Evolutionary conservation across 1,284 basidiomycete species (phyloP), one percentile per base, ranked within the genome.

Genomic region (Ganoderma lucidum): DNA sequence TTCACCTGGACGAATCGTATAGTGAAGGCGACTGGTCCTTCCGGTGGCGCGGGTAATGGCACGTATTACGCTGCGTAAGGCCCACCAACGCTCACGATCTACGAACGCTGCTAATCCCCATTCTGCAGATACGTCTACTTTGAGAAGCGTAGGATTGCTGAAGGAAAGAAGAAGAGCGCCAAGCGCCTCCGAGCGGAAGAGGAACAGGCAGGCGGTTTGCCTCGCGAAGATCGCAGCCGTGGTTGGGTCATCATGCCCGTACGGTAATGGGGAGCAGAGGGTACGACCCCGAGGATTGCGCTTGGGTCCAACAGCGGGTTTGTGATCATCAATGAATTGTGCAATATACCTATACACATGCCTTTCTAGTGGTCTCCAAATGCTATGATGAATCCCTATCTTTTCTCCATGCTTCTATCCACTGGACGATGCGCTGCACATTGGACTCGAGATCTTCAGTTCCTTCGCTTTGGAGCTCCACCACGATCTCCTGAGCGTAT

Each of bases 401-500:
- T 75, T 84, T 83, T 68, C 82, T 82, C 97, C 97, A 99, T 63
- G 85, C 83, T 65, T 85, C 83, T 65, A 96, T 93, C 98, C 98
- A 99, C 68, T 89, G 83, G 30, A 94, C 87, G 68, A 99, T 93
- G 73, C 96, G 87, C 14, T 87, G 84, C 6, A 98, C 91, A 78
- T 99, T 99, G 42, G 89, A 87, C 78, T 98, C 93, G 62, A 99
- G 84, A 75, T 99, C 91, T 44, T 93, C 91, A 56, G 87, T 89
- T 19, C 84, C 87, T 78, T 97, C 93, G 78, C 94, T 96, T 71
- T 85, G 81, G 32, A 99, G 85, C 79, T 96, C 95, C 30, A 99
- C 92, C 41, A 99, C 88, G 72, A 97, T 94, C 79, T 96, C 92
- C 30, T 87, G 80, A 0, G 92, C 88, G 80, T 99, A 99, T 0